A percentile compares a stretch with the other conserved stretches of the same genome.
These are phyloP conservation scores for Hyaloscypha hepaticicola DNA, from an alignment of 495 filamentous ascomycete genomes.

Conservation along the genomic window DNA sequence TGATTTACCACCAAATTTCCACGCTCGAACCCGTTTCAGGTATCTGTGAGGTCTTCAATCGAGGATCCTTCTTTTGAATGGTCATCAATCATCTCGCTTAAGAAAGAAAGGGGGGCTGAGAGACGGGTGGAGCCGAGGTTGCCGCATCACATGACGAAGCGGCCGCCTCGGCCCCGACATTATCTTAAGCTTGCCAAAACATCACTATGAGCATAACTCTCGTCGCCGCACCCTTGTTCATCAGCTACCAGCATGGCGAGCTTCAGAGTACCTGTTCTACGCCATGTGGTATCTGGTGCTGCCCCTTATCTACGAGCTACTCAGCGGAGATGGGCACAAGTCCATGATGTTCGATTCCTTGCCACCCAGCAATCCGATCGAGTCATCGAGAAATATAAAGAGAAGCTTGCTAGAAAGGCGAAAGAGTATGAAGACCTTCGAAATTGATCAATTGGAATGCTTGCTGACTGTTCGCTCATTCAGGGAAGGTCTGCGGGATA, in stretches of 20 bases:
- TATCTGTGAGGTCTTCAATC: too few relatives aligned
- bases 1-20: too few relatives aligned
- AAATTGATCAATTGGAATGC: neutral
- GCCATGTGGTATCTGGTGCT: constrained; percentile 31
- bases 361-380: constrained; percentile 59
- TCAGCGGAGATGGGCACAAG: constrained; percentile 87
- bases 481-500: constrained; percentile 70
- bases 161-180: neutral
- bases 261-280: constrained; percentile 31
- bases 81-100: neutral
- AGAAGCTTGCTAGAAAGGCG: constrained; percentile 83
- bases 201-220: neutral
- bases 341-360: constrained; percentile 88
- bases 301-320: constrained; percentile 31
- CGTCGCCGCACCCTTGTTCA: neutral
- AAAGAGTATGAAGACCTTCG: constrained; percentile 52
- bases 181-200: neutral
- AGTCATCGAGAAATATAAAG: constrained; percentile 79
- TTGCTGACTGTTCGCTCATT: constrained; percentile 14
- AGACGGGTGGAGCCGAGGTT: neutral
- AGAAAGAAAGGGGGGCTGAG: neutral
- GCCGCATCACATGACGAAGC: neutral
- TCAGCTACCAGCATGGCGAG: constrained; percentile 30
- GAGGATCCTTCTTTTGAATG: too few relatives aligned
- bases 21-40: too few relatives aligned